Conservation (phyloP, 129 eudicot genomes). For the Arctium lappa region DNA sequence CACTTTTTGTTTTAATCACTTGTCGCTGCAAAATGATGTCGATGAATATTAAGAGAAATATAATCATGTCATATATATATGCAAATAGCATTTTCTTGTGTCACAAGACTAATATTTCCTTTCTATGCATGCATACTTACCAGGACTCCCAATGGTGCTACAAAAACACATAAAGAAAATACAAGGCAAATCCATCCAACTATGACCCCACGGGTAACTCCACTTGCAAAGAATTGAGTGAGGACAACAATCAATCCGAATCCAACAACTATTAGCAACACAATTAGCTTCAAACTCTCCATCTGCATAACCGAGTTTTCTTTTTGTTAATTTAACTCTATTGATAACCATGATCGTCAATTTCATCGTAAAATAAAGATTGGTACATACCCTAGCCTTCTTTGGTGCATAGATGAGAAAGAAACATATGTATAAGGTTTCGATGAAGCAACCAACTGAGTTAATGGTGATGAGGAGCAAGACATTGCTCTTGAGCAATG, state of each 20-base stretch:
- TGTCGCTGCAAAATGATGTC: slow-evolving; percentile 44
- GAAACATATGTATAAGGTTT: slow-evolving; percentile 48
- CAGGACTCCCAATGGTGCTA: slow-evolving; percentile 74
- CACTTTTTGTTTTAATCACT: slow-evolving; percentile 79
- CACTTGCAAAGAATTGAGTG: too few relatives aligned
- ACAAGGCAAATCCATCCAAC: too few relatives aligned
- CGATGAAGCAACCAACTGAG: slow-evolving; percentile 54
- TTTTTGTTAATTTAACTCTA: too few relatives aligned
- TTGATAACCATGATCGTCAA: background rate
- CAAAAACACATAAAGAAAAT: too few relatives aligned
- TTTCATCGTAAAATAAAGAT: background rate
- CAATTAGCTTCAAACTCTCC: too few relatives aligned
- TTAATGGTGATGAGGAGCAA: slow-evolving; percentile 62
- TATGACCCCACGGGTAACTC: too few relatives aligned
- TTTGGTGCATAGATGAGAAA: slow-evolving; percentile 61
- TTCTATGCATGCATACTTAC: slow-evolving; percentile 30
- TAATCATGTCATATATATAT: background rate
- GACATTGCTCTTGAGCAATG: slow-evolving; percentile 49
- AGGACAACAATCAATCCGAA: too few relatives aligned
- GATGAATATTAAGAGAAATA: background rate
- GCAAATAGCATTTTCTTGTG: background rate
- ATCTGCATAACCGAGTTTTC: too few relatives aligned
- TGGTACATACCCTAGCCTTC: slow-evolving; percentile 15
- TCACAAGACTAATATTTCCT: background rate
- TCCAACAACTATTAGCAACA: slow-evolving; percentile 31